These are phyloP conservation scores for Boletellus emodensis DNA, from an alignment of 768 basidiomycete species.

Conservation along the genomic window DNA sequence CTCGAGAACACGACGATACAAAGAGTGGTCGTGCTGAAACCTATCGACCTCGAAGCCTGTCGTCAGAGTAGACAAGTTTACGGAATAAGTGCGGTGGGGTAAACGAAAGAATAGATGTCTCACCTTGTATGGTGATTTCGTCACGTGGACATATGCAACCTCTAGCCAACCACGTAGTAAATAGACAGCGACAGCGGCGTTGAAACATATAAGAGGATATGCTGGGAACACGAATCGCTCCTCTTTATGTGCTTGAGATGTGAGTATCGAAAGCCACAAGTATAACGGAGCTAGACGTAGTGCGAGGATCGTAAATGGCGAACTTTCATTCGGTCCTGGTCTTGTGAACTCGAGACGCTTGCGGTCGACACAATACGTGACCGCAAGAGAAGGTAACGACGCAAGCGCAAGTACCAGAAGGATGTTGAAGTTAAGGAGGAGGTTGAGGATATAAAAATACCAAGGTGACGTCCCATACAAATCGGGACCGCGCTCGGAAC, in stretches of 20 bases:
- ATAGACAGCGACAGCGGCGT: slow-evolving; percentile 86
- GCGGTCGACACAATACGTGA: slow-evolving; percentile 73
- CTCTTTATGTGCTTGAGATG: slow-evolving; percentile 89
- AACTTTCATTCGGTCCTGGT: slow-evolving; percentile 57
- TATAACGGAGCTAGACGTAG: slow-evolving; percentile 86
- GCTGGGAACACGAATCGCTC: slow-evolving; percentile 98
- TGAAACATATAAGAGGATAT: slow-evolving; percentile 89
- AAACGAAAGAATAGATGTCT: slow-evolving; percentile 20
- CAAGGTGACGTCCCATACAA: slow-evolving; percentile 91
- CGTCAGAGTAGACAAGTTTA: neutral
- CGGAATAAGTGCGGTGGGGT: slow-evolving; percentile 1
- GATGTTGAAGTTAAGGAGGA: slow-evolving; percentile 92
- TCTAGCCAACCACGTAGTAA: slow-evolving; percentile 87
- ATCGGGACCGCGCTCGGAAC: slow-evolving; percentile 74
- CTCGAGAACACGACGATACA: slow-evolving; percentile 61
- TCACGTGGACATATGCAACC: slow-evolving; percentile 63
- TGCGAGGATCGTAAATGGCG: slow-evolving; percentile 73
- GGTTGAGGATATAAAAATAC: slow-evolving; percentile 83
- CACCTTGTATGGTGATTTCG: slow-evolving; percentile 83
- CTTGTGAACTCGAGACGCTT: slow-evolving; percentile 63
- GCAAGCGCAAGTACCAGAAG: slow-evolving; percentile 74
- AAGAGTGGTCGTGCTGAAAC: slow-evolving; percentile 77
- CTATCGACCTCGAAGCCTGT: slow-evolving; percentile 70
- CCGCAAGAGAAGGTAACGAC: slow-evolving; percentile 70
- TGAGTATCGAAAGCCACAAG: slow-evolving; percentile 82